These are phyloP conservation scores for Lentinula boryana DNA, from an alignment of 768 basidiomycete species.

Conservation along the genomic window DNA sequence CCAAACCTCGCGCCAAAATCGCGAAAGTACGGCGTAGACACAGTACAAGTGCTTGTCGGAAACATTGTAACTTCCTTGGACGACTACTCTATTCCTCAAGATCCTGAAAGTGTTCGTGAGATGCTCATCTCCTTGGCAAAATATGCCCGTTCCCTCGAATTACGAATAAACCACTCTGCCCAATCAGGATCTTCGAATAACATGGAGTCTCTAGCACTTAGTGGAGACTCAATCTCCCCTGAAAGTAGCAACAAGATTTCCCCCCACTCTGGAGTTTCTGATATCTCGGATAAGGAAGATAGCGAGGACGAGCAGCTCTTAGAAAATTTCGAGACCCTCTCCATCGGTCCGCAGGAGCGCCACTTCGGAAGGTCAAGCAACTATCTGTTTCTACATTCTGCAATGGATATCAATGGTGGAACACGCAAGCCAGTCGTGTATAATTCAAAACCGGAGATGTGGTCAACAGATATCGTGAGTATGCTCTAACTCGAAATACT, in stretches of 20 bases:
- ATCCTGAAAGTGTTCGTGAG: conserved; percentile 5
- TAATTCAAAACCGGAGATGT: background rate
- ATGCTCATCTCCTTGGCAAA: conserved; percentile 16
- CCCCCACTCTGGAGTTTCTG: background rate
- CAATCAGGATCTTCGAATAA: background rate
- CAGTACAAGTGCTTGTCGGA: background rate
- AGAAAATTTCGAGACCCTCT: background rate
- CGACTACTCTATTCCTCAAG: conserved; percentile 1
- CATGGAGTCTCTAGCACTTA: background rate
- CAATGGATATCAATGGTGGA: background rate
- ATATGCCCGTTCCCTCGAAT: conserved; percentile 6
- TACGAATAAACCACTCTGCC: background rate
- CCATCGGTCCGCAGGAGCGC: background rate
- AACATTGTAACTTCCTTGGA: background rate
- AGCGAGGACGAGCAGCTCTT: background rate
- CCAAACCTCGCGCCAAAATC: background rate
- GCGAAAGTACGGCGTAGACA: background rate
- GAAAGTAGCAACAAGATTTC: background rate
- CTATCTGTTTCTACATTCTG: background rate
- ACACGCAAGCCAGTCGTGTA: background rate
- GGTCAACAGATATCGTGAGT: background rate
- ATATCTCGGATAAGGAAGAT: background rate
- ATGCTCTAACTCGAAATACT: too few relatives aligned
- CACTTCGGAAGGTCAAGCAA: conserved; percentile 2
- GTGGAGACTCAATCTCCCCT: background rate